Evolutionary conservation across 768 basidiomycete genomes (phyloP).

Genomic region (Kwoniella dendrophila): DNA sequence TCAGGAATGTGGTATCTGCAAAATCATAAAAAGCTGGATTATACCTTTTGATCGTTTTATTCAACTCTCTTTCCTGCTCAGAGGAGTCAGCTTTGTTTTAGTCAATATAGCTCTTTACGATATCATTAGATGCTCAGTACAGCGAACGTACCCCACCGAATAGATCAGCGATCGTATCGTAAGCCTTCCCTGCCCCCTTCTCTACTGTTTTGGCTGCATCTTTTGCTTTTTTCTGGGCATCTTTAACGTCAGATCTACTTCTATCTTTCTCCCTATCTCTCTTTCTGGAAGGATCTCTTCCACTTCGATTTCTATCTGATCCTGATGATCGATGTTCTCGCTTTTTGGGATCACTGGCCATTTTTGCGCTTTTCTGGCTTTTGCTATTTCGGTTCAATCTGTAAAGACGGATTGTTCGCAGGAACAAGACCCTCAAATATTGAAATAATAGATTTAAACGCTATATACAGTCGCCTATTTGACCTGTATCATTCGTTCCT

Average conservation of each 20-base stretch:
- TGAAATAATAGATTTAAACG: too few relatives aligned
- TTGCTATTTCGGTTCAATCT: too few relatives aligned
- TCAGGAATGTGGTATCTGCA: slow-evolving; percentile 37
- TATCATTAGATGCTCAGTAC: neutral
- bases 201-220: slow-evolving; percentile 25
- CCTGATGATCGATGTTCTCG: neutral
- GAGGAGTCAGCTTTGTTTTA: neutral
- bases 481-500: too few relatives aligned
- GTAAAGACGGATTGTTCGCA: too few relatives aligned
- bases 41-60: slow-evolving; percentile 34
- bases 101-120: neutral
- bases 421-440: too few relatives aligned
- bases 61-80: slow-evolving; percentile 32
- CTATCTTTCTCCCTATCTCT: neutral
- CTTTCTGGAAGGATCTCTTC: neutral
- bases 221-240: slow-evolving; percentile 11
- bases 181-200: slow-evolving; percentile 27
- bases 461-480: too few relatives aligned
- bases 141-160: slow-evolving; percentile 46
- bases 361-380: too few relatives aligned
- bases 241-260: neutral
- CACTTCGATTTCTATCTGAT: too few relatives aligned
- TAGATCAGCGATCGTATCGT: slow-evolving; percentile 26
- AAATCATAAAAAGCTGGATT: slow-evolving; percentile 42
- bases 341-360: neutral